These are phyloP conservation scores for Neofusicoccum ribis DNA, from an alignment of 2,329 filamentous ascomycete species.

Conservation along the genomic window DNA sequence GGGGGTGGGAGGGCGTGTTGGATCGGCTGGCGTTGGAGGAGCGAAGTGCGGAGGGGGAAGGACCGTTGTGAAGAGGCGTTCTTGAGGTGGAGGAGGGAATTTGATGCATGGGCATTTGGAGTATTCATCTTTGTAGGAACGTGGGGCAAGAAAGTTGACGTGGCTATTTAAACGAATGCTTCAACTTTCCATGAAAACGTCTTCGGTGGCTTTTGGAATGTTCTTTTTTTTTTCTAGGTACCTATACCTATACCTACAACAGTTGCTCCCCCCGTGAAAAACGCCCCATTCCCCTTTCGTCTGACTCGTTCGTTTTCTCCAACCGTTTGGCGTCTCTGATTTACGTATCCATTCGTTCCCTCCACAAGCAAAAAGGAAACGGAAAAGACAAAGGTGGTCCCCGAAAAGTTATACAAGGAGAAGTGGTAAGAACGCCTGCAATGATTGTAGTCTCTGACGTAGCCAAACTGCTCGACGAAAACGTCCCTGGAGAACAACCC, in stretches of 20 bases:
- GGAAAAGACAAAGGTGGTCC: background rate
- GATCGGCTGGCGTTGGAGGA: background rate
- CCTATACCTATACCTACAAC: too few species aligned
- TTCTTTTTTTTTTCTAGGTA: too few species aligned
- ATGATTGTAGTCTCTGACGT: background rate
- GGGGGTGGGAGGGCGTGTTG: slow-evolving; percentile 46
- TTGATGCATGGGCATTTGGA: too few species aligned
- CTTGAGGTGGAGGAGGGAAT: background rate
- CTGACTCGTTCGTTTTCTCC: too few species aligned
- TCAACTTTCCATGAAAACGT: too few species aligned
- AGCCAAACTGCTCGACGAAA: background rate
- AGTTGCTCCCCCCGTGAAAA: too few species aligned
- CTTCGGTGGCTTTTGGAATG: too few species aligned
- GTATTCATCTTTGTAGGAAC: too few species aligned
- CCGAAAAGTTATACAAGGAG: slow-evolving; percentile 3
- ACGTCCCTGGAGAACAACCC: background rate
- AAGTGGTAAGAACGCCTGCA: background rate
- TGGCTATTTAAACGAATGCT: too few species aligned
- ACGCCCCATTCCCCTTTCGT: too few species aligned
- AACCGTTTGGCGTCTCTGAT: background rate
- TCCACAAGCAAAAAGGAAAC: background rate
- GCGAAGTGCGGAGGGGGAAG: too few species aligned
- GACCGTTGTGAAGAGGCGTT: background rate
- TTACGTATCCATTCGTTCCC: background rate
- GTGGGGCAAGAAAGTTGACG: too few species aligned